Conservation (phyloP, 2,329 filamentous ascomycete species). For the Pseudogymnoascus verrucosus region DNA sequence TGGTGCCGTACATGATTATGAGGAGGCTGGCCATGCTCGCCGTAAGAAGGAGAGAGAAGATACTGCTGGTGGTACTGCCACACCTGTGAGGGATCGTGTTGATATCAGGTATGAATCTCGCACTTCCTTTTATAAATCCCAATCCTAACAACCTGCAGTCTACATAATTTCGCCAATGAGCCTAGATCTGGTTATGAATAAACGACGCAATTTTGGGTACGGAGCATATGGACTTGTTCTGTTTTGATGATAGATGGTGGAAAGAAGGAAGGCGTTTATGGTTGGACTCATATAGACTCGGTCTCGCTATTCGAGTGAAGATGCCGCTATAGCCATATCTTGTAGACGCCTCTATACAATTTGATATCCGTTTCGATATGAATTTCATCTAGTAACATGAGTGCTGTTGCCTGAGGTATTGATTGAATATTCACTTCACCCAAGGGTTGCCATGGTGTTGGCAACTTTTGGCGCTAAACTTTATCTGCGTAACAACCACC, state of each 20-base stretch:
- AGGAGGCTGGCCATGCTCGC: conserved; percentile 15
- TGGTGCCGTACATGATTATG: conserved; percentile 13
- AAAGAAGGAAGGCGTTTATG: conserved; percentile 5
- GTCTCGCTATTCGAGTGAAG: conserved; percentile 7
- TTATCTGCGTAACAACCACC: not conserved
- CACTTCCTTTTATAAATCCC: not conserved
- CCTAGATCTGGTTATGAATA: conserved; percentile 23
- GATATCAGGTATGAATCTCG: conserved; percentile 26
- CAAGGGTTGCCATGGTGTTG: not conserved
- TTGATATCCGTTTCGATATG: conserved; percentile 1
- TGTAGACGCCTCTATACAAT: conserved; percentile 5
- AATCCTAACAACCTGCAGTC: conserved; percentile 14
- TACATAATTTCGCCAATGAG: conserved; percentile 26
- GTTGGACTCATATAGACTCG: conserved; percentile 2
- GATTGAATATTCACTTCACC: no score
- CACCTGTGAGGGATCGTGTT: conserved; percentile 27
- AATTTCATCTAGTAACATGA: not conserved
- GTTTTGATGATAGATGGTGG: conserved; percentile 8
- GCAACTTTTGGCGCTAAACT: not conserved
- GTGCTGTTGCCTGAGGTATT: not conserved
- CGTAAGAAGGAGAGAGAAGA: conserved; percentile 23
- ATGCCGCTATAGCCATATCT: conserved; percentile 3
- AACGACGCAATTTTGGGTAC: conserved; percentile 8
- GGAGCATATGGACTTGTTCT: conserved; percentile 5
- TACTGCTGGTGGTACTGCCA: conserved; percentile 13